Evolutionary conservation across 129 eudicot species (phyloP).

Genomic region (Erigeron canadensis): DNA sequence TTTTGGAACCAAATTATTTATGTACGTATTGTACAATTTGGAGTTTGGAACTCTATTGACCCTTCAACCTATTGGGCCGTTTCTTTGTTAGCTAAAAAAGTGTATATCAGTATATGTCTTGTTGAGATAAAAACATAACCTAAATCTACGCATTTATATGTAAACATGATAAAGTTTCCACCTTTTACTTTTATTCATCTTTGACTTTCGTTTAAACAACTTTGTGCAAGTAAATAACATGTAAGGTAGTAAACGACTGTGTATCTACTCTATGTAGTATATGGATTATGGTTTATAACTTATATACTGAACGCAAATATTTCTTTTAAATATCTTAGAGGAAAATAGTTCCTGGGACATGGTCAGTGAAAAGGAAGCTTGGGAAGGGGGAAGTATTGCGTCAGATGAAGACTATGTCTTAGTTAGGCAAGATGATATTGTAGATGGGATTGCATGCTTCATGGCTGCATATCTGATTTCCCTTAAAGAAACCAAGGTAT

Average conservation of each 20-base stretch:
- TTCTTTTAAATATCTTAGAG: slow-evolving; percentile 45
- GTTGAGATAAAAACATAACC: neutral
- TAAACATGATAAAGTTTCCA: neutral
- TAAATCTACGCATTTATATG: neutral
- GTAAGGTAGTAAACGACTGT: slow-evolving; percentile 5
- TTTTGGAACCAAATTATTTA: neutral
- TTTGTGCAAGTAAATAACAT: neutral
- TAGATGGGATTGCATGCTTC: slow-evolving; percentile 93
- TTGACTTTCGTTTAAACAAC: neutral
- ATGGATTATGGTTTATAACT: slow-evolving; percentile 16
- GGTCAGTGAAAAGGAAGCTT: slow-evolving; percentile 79
- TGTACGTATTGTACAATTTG: neutral
- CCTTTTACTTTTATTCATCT: neutral
- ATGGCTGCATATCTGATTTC: slow-evolving; percentile 93
- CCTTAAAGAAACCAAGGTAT: slow-evolving; percentile 85
- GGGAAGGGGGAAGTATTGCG: slow-evolving; percentile 65
- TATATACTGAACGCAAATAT: slow-evolving; percentile 14
- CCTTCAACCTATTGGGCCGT: neutral
- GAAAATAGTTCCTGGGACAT: slow-evolving; percentile 95
- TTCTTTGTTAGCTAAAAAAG: neutral
- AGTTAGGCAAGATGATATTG: slow-evolving; percentile 95
- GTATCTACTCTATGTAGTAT: neutral
- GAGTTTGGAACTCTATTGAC: neutral
- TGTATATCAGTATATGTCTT: neutral
- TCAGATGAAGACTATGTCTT: slow-evolving; percentile 85